Evolutionary conservation across 148 eudicot species (phyloP).

Genomic region (Camellia lanceoleosa): DNA sequence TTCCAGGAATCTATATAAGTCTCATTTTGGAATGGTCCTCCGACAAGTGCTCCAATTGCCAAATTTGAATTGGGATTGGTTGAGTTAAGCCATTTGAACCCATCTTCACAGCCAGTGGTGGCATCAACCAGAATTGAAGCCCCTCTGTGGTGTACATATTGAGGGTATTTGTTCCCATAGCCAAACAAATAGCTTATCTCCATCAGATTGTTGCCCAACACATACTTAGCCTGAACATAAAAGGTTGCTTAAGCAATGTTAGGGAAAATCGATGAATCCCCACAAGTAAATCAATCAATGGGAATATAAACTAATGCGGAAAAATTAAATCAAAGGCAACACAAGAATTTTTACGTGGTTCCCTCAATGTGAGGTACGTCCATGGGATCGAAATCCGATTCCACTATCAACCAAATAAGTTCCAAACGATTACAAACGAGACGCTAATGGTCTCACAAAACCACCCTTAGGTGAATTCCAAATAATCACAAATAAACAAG

Average conservation of each 20-base stretch:
- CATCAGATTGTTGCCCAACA: constrained; percentile 69
- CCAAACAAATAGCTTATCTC: constrained; percentile 74
- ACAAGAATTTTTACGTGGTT: too few relatives aligned
- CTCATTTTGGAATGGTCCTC: constrained; percentile 74
- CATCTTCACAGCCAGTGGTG: constrained; percentile 51
- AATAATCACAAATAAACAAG: too few relatives aligned
- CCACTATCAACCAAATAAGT: too few relatives aligned
- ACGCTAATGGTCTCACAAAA: too few relatives aligned
- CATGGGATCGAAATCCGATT: too few relatives aligned
- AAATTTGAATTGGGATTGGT: constrained; percentile 62
- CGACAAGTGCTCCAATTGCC: constrained; percentile 71
- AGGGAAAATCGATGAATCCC: too few relatives aligned
- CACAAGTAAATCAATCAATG: too few relatives aligned
- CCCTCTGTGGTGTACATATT: constrained; percentile 70
- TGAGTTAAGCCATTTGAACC: constrained; percentile 62
- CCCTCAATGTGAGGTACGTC: too few relatives aligned
- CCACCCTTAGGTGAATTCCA: too few relatives aligned
- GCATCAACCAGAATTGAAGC: constrained; percentile 70
- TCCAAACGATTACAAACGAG: too few relatives aligned
- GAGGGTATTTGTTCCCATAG: constrained; percentile 57
- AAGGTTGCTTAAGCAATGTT: not conserved
- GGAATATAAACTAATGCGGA: too few relatives aligned
- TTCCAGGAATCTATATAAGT: constrained; percentile 58
- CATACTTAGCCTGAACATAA: constrained; percentile 55
- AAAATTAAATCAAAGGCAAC: too few relatives aligned